phyloP scores from a whole-genome alignment of 2,329 filamentous ascomycete genomes.

The Claviceps humidiphila region DNA sequence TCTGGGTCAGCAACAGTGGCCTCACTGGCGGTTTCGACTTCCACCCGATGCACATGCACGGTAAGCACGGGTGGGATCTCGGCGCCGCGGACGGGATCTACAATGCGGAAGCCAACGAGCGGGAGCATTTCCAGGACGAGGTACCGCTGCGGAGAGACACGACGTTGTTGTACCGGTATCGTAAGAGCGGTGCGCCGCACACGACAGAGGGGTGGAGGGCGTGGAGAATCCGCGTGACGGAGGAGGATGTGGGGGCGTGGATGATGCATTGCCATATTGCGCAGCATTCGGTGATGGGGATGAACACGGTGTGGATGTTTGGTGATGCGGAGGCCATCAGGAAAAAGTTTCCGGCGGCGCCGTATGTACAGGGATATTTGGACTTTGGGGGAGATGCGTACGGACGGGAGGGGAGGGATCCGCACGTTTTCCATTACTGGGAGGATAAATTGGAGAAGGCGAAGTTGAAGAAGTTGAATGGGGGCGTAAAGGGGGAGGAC shows the following conservation, averaged over 20 bases:
- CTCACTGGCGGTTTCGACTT: slow-evolving; percentile 8
- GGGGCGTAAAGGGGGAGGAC: neutral
- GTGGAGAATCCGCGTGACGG: slow-evolving; percentile 37
- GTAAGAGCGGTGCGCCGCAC: slow-evolving; percentile 14
- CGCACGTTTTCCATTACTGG: neutral
- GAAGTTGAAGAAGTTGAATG: neutral
- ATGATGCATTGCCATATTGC: slow-evolving; percentile 49
- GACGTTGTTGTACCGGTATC: slow-evolving; percentile 44
- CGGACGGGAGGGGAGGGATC: slow-evolving; percentile 12
- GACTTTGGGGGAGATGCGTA: slow-evolving; percentile 31
- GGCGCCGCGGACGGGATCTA: slow-evolving; percentile 8
- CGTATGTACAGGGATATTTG: slow-evolving; percentile 27
- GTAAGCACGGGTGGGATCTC: slow-evolving; percentile 7
- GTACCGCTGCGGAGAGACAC: slow-evolving; percentile 28
- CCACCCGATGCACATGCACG: slow-evolving; percentile 10
- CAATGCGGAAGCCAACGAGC: slow-evolving; percentile 2
- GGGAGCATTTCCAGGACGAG: slow-evolving; percentile 2
- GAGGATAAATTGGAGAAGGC: neutral
- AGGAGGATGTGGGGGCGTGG: slow-evolving; percentile 33
- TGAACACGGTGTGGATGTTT: slow-evolving; percentile 17
- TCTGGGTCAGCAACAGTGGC: slow-evolving; percentile 28
- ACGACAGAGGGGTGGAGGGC: slow-evolving; percentile 43
- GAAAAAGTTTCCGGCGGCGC: slow-evolving; percentile 10
- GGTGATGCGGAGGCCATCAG: slow-evolving; percentile 12
- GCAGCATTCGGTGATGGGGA: slow-evolving; percentile 42